Conservation (phyloP, 257 asterid species). For the Przewalskia tangutica region DNA sequence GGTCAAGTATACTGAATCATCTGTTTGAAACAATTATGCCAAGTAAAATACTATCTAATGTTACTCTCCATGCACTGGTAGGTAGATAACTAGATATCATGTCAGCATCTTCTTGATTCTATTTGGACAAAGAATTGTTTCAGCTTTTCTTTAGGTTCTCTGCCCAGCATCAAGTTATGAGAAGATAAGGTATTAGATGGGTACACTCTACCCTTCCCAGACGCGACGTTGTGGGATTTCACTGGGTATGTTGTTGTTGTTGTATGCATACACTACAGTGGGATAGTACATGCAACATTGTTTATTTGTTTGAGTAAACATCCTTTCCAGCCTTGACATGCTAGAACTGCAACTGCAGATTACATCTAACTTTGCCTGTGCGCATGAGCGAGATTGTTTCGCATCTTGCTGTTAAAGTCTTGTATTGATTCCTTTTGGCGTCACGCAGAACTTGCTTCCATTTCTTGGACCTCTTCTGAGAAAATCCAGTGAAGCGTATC, state of each 20-base stretch:
- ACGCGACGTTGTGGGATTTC: no score
- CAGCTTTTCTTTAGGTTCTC: neutral
- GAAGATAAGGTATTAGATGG: neutral
- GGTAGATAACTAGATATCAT: slow-evolving; percentile 21
- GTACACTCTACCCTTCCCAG: no score
- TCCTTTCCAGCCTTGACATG: neutral
- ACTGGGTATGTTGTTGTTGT: no score
- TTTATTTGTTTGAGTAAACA: neutral
- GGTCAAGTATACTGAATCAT: no score
- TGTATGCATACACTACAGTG: neutral
- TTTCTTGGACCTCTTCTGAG: slow-evolving; percentile 87
- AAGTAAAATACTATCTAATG: neutral
- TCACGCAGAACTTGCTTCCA: slow-evolving; percentile 75
- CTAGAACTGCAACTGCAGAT: neutral
- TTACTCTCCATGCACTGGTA: slow-evolving; percentile 1
- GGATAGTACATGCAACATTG: neutral
- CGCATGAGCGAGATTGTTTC: neutral
- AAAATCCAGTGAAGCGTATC: slow-evolving; percentile 77
- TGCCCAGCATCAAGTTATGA: neutral
- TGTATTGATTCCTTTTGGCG: neutral
- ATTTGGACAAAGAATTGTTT: neutral
- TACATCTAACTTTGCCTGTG: neutral
- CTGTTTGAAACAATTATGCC: no score
- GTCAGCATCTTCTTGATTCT: neutral
- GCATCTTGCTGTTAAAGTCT: neutral